These are phyloP conservation scores for Neonectria neomacrospora DNA, from an alignment of 2,329 filamentous ascomycete genomes.

Conservation along the genomic window DNA sequence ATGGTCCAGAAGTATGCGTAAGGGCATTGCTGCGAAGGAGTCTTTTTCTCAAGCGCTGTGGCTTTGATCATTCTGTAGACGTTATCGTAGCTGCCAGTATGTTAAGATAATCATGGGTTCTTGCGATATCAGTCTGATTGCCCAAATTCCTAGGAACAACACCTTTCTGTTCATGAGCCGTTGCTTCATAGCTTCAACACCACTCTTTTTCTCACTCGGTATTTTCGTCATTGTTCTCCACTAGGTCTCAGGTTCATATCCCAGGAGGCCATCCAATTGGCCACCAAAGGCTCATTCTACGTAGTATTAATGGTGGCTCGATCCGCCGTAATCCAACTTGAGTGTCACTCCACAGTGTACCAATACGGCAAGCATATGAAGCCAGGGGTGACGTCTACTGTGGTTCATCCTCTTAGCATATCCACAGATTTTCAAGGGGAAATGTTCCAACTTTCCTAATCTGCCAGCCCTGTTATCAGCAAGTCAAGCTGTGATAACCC, in stretches of 20 bases:
- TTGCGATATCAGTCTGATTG: neutral
- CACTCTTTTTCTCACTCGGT: neutral
- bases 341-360: neutral
- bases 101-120: neutral
- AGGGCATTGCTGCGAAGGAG: neutral
- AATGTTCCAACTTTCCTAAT: neutral
- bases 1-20: slow-evolving; percentile 55
- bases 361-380: neutral
- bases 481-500: neutral
- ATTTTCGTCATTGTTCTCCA: neutral
- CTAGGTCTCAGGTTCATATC: neutral
- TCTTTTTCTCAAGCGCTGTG: neutral
- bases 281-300: neutral
- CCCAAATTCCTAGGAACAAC: no score
- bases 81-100: neutral
- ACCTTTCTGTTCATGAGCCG: neutral
- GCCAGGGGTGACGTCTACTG: neutral
- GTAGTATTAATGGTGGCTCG: neutral
- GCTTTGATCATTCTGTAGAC: neutral
- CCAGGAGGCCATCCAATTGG: neutral
- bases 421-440: neutral
- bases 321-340: neutral
- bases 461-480: neutral
- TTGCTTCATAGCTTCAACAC: neutral
- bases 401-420: neutral